Base-by-base conservation (phyloP, 2,329 filamentous ascomycete species). In the Pestalotiopsis sp. region DNA sequence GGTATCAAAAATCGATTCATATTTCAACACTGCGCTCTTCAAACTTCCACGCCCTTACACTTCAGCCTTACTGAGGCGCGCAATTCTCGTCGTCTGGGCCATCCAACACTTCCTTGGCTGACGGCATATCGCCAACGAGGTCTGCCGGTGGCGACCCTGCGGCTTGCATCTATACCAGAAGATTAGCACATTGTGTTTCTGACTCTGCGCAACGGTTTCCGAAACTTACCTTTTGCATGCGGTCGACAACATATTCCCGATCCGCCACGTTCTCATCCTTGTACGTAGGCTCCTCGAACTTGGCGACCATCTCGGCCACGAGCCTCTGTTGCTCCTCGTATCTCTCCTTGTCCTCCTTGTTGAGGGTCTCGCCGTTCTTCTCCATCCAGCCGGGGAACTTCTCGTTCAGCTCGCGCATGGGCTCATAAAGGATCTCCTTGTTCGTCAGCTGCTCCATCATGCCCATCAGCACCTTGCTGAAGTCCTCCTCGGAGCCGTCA, bases 381-480 rank as follows among this genome's bases (percentile, higher is more conserved):
- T 88, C 87, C 79, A 99, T 86, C 95, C 96, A 99, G 2, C 83
- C 90, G 0, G 95, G 95, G 77, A 96, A 99, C 81, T 98, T 98
- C 66, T 93, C 92, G 79, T 97, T 84, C 62, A 99, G 84, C 82
- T 99, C 96, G 84, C 97, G 97, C 94, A 99, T 98, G 2, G 96
- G 96, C 83, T 99, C 95, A 79, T 98, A 98, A 65, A 99, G 83
- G 71, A 99, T 98, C 74, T 98, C 96, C 84, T 97, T 98, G 81
- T 97, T 97, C 3, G 96, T 98, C 71, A 99, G 87, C 80, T 99
- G 95, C 82, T 98, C 94, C 95, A 99, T 98, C 94, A 98, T 97
- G 66, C 93, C 93, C 87, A 97, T 90, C 69, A 99, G 88, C 90
- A 98, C 94, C 83, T 97, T 95, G 68, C 93, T 94, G 75, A 98